phyloP scores from a whole-genome alignment of 179 eudicot genomes.

The Corrigiola litoralis region DNA sequence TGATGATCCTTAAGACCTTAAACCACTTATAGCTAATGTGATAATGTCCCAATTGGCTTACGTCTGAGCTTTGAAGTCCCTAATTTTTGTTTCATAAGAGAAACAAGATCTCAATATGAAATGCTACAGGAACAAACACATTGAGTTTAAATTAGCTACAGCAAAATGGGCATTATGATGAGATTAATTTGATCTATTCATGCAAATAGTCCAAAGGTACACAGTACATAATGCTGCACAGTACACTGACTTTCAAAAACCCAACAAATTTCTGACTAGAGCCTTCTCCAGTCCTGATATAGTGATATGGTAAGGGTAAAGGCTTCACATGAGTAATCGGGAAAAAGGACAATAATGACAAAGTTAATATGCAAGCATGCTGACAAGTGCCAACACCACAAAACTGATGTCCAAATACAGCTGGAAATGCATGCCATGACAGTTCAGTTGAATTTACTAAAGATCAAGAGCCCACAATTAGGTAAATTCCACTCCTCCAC shows the following conservation, averaged over 20 bases:
- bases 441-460: constrained; percentile 6
- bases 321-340: not conserved
- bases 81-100: no score
- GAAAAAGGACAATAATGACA: not conserved
- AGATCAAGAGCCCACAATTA: constrained; percentile 1
- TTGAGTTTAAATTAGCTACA: not conserved
- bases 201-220: no score
- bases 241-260: not conserved
- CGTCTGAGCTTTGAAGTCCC: no score
- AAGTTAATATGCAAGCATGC: constrained; percentile 5
- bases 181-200: no score
- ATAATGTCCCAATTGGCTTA: no score
- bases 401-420: constrained; percentile 15
- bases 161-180: no score
- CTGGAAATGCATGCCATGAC: constrained; percentile 8
- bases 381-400: constrained; percentile 14
- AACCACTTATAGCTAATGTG: no score
- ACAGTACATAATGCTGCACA: no score
- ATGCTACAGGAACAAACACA: not conserved
- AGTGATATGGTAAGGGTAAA: no score
- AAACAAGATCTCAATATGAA: no score
- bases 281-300: not conserved
- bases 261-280: not conserved
- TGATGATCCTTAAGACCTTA: not conserved
- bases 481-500: not conserved